Evolutionary conservation across 2,329 filamentous ascomycete species (phyloP), one percentile per base, ranked within the genome.

Genomic region (Colletotrichum sublineola): DNA sequence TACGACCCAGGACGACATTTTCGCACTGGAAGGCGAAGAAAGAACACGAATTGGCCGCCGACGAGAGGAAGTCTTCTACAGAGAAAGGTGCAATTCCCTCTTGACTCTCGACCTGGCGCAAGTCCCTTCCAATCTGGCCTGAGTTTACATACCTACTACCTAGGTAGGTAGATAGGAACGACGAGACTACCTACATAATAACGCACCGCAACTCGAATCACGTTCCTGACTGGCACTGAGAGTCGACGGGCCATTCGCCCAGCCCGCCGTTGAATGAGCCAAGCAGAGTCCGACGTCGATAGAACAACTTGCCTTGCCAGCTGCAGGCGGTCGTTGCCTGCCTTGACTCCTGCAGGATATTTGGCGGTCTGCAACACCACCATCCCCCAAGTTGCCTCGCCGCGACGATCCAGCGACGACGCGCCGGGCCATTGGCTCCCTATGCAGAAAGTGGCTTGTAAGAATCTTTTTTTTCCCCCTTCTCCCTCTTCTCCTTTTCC

Each of bases 351-450:
- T 69, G 69, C 65, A 64, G 53, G 53, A 72, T 72, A 64, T 68
- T 38, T 72, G 66, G 65, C 69, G 58, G 69, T 72, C 69, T 72
- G 69, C 69, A 58, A 71, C 64, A 68, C 65, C 57, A 42, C 50
- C 68, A 71, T 63, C 63, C 64, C 15, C 36, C 68, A 63, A 63
- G 50, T 58, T 65, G 58, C 50, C 58, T 55, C 65, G 69, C 60
- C 52, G 66, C 66, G 65, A 56, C 69, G 66, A 72, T 72, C 69
- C 46, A 60, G 69, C 58, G 40, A 60, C 58, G 40, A 64, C 58
- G 60, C 60, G 65, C 36, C 44, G 38, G 53, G 52, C 53, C 66
- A 72, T 72, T 72, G 69, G 66, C 65, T 64, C 53, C 36, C 66
- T 64, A 55, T 63, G 58, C 66, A 72, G 66, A 33, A 63, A 61